Evolutionary conservation across 306 rosid genomes (phyloP).

Genomic region (Adenanthera pavonina): DNA sequence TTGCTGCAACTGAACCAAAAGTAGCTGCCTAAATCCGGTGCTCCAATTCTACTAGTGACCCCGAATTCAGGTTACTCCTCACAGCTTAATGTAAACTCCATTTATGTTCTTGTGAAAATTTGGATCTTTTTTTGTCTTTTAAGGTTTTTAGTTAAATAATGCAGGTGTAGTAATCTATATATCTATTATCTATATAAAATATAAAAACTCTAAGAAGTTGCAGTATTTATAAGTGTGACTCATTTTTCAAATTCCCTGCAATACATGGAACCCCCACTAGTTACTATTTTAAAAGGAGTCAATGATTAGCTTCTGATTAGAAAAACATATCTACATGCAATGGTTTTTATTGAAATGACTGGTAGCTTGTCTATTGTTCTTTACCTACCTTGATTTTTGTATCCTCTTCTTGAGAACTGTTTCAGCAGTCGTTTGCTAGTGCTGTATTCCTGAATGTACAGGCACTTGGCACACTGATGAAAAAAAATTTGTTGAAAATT

Average conservation of each 20-base stretch:
- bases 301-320: not conserved
- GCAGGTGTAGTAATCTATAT: too few relatives aligned
- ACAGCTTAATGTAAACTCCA: conserved; percentile 8
- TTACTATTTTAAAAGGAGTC: not conserved
- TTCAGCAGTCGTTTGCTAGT: not conserved
- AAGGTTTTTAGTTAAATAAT: not conserved
- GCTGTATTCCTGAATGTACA: not conserved
- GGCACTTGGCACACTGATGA: not conserved
- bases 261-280: too few relatives aligned
- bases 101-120: conserved; percentile 11
- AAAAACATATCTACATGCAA: not conserved
- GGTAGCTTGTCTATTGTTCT: not conserved
- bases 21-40: conserved; percentile 40
- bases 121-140: not conserved
- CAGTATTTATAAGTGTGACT: too few relatives aligned
- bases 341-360: not conserved
- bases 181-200: too few relatives aligned
- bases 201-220: too few relatives aligned
- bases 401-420: not conserved
- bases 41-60: not conserved
- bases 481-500: not conserved
- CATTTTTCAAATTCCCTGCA: too few relatives aligned
- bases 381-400: not conserved
- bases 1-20: conserved; percentile 46
- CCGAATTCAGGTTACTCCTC: conserved; percentile 2